Percentiles rank a stretch among this genome's conserved stretches.
phyloP scores from a whole-genome alignment of 495 filamentous ascomycete genomes.

The Penicillium verhagenii region DNA sequence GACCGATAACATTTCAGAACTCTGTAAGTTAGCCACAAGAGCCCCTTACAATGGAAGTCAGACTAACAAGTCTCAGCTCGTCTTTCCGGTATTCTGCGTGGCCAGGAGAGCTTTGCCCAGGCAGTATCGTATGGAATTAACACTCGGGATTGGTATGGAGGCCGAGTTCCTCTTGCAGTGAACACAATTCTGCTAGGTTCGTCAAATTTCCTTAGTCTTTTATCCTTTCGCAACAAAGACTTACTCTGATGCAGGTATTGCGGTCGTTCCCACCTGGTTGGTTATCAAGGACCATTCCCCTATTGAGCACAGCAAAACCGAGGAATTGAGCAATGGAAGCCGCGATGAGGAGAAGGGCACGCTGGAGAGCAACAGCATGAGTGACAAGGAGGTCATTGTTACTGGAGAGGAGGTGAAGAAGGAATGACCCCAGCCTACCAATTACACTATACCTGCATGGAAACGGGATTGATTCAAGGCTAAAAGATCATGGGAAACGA shows the following conservation, averaged over 20 bases:
- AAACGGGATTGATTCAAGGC: no score
- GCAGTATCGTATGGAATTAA: slow-evolving; percentile 60
- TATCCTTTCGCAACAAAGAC: not conserved
- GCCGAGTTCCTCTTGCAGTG: slow-evolving; percentile 47
- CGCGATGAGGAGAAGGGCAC: not conserved
- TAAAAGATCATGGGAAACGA: no score
- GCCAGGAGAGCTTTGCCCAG: slow-evolving; percentile 60
- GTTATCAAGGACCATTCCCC: not conserved
- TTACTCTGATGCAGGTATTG: not conserved
- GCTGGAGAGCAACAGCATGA: not conserved
- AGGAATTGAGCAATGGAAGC: not conserved
- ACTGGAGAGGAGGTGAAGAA: not conserved
- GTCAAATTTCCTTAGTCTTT: not conserved
- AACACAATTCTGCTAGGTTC: slow-evolving; percentile 50
- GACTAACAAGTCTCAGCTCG: slow-evolving; percentile 38
- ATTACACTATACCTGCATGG: no score
- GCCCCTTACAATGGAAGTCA: slow-evolving; percentile 7
- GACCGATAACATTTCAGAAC: slow-evolving; percentile 54
- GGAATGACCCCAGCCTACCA: not conserved
- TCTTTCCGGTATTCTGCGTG: slow-evolving; percentile 56
- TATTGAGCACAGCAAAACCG: slow-evolving; percentile 1
- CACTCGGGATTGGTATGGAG: slow-evolving; percentile 44
- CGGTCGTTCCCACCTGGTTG: slow-evolving; percentile 4
- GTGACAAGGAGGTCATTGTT: not conserved
- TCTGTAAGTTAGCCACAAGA: slow-evolving; percentile 34